Evolutionary conservation across 208 protist genomes (phyloP).

Genomic region (Acanthamoeba polyphaga): DNA sequence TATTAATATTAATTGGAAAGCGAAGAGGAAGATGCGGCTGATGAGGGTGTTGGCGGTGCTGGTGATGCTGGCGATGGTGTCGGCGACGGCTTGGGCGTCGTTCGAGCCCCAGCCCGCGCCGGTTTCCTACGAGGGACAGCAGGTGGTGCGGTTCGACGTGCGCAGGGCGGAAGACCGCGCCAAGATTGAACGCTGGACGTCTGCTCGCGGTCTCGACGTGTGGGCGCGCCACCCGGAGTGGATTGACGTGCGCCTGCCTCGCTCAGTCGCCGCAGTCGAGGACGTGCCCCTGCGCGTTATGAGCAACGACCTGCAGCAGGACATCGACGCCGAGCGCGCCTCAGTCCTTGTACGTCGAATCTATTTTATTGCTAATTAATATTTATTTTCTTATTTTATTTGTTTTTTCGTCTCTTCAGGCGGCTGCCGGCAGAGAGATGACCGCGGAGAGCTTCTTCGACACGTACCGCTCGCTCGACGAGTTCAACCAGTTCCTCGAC

Average conservation of each 20-base stretch:
- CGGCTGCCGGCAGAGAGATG: neutral
- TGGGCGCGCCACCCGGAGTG: constrained; percentile 3
- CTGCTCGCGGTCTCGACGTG: neutral
- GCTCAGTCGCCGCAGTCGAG: neutral
- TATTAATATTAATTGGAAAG: too few species aligned
- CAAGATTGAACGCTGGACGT: constrained; percentile 12
- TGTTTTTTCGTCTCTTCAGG: neutral
- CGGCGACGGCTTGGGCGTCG: neutral
- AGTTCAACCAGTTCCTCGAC: constrained; percentile 48
- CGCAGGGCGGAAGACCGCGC: neutral
- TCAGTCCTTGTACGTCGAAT: neutral
- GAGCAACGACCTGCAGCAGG: neutral
- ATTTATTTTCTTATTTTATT: neutral
- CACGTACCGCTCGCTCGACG: neutral
- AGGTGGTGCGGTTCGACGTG: neutral
- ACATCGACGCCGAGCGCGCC: neutral
- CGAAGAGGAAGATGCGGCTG: too few species aligned
- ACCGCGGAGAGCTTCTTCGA: constrained; percentile 19
- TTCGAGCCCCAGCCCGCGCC: neutral
- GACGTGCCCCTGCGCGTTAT: neutral
- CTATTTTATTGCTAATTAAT: neutral
- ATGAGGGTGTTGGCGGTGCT: neutral
- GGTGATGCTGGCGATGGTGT: neutral
- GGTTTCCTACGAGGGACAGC: neutral
- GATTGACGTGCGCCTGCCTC: constrained; percentile 1